These are phyloP conservation scores for Fragilariopsis cylindrus DNA, from an alignment of 108 stramenopile genomes.

Conservation along the genomic window DNA sequence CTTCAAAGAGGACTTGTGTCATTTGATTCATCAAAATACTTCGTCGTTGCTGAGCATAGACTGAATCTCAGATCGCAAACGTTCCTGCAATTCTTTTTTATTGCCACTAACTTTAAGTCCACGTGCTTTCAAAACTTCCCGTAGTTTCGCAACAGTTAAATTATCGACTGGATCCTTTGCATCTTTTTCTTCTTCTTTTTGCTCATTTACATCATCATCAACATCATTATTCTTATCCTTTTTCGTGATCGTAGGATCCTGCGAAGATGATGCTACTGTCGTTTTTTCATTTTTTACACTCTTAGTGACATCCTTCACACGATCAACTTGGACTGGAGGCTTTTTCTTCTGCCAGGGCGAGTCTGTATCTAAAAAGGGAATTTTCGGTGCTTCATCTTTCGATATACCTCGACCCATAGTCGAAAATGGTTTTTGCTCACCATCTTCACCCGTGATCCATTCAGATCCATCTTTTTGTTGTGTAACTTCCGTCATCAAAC, in stretches of 20 bases:
- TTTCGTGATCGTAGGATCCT: slow-evolving; percentile 9
- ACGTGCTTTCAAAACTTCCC: slow-evolving; percentile 65
- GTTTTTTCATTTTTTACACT: slow-evolving; percentile 10
- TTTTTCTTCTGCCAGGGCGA: slow-evolving; percentile 49
- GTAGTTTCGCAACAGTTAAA: slow-evolving; percentile 76
- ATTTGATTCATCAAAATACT: no score
- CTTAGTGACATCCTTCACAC: slow-evolving; percentile 28
- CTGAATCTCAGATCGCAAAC: slow-evolving; percentile 73
- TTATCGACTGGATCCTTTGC: slow-evolving; percentile 69
- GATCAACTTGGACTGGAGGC: slow-evolving; percentile 17
- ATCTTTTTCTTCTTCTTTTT: slow-evolving; percentile 19
- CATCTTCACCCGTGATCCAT: slow-evolving; percentile 44
- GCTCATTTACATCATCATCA: slow-evolving; percentile 19
- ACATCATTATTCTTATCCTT: background rate
- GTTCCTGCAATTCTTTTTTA: slow-evolving; percentile 75
- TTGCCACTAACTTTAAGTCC: slow-evolving; percentile 73
- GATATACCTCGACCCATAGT: slow-evolving; percentile 45
- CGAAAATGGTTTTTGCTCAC: slow-evolving; percentile 41
- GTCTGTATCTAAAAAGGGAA: slow-evolving; percentile 58
- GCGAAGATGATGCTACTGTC: background rate
- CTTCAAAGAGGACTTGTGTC: no score
- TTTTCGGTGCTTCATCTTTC: slow-evolving; percentile 40
- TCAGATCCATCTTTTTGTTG: slow-evolving; percentile 76
- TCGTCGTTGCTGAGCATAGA: slow-evolving; percentile 39
- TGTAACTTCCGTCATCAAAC: slow-evolving; percentile 70